Evolutionary conservation across 768 basidiomycete species (phyloP), one percentile per base, ranked within the genome.

Genomic region (Ramaria rubella): DNA sequence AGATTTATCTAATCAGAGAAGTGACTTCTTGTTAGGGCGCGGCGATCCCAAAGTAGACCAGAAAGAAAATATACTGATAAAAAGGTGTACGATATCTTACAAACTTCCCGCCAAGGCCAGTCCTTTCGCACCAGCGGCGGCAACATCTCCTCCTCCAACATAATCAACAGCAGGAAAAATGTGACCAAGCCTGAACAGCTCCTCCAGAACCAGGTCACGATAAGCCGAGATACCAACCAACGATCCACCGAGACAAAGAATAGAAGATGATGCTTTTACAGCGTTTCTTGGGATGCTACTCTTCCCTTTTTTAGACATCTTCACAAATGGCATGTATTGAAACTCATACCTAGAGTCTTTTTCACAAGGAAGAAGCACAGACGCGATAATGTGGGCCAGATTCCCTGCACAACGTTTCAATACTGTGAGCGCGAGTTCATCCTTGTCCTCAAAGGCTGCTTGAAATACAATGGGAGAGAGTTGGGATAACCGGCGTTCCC

Each of bases 161-260:
- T 81, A 82, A 60, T 83, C 78, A 49, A 87, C 80, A 61, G 81
- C 74, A 55, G 73, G 75, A 71, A 92, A 88, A 3, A 77, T 71
- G 63, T 85, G 82, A 1, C 87, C 86, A 48, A 72, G 72, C 61
- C 73, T 65, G 52, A 67, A 74, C 23, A 91, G 76, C 26, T 78
- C 77, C 11, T 80, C 82, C 45, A 87, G 62, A 8, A 81, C 63
- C 30, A 80, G 58, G 24, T 77, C 69, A 52, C 84, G 72, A 59
- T 92, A 91, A 34, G 63, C 70, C 52, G 78, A 75, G 1, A 88
- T 68, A 2, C 86, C 82, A 3, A 82, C 81, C 60, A 92, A 68
- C 19, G 86, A 88, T n/a, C 90, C 90, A 8, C 90, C 90, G 56
- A 91, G 83, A 58, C 83, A 89, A 17, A 92, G 63, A 2, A 90